Percentiles rank a stretch among this genome's conserved stretches.
Evolutionary conservation across 306 rosid genomes (phyloP).

Genomic region (Astragalus membranaceus): DNA sequence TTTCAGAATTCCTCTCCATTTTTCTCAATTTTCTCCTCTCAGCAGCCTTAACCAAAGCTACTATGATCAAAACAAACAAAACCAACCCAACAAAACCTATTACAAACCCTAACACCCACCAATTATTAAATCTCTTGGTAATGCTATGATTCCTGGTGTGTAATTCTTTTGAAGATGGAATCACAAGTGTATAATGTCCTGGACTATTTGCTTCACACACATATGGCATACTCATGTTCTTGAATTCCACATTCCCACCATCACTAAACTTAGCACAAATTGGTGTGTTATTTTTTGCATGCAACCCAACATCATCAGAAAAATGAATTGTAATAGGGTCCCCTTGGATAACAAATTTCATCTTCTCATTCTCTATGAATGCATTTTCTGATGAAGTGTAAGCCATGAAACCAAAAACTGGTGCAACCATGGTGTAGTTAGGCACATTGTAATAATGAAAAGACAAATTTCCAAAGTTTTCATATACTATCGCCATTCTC

Average conservation of each 20-base stretch:
- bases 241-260: conserved; percentile 40
- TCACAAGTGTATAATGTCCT: conserved; percentile 63
- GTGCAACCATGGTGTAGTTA: conserved; percentile 57
- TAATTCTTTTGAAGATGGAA: conserved; percentile 27
- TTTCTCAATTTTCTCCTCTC: conserved; percentile 34
- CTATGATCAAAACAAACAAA: conserved; percentile 26
- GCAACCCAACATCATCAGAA: background rate
- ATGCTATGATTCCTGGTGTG: background rate
- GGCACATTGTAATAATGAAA: conserved; percentile 52
- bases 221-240: conserved; percentile 35
- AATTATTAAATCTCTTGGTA: background rate
- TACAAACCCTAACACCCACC: conserved; percentile 50
- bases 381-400: conserved; percentile 41
- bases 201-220: conserved; percentile 34
- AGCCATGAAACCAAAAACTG: conserved; percentile 59
- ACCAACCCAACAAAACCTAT: conserved; percentile 44
- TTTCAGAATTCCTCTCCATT: conserved; percentile 64
- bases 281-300: conserved; percentile 29
- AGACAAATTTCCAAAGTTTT: conserved; percentile 79
- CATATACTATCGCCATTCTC: conserved; percentile 56
- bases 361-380: conserved; percentile 14
- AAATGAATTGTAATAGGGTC: conserved; percentile 49
- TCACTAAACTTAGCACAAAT: conserved; percentile 50
- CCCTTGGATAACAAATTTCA: conserved; percentile 28
- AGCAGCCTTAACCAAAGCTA: conserved; percentile 18